Percentiles rank a stretch among this genome's conserved stretches.
phyloP scores from a whole-genome alignment of 2,329 filamentous ascomycete species.

The Periconia sp. region DNA sequence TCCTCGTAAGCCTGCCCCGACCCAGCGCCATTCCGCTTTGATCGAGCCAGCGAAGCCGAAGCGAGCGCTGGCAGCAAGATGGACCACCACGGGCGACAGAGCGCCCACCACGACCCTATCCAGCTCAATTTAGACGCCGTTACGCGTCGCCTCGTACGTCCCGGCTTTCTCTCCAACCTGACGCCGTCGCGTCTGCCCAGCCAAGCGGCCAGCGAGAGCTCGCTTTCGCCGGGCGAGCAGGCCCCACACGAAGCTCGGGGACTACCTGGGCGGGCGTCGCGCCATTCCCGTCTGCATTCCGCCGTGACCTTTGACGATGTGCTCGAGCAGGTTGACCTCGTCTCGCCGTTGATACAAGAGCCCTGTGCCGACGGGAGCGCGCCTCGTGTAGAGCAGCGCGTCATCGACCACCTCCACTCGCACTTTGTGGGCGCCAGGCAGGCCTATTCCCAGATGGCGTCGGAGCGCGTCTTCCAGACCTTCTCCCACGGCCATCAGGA shows the following conservation, averaged over 20 bases:
- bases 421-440: slow-evolving; percentile 35
- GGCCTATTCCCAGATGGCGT: slow-evolving; percentile 43
- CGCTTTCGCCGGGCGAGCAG: slow-evolving; percentile 25
- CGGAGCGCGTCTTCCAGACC: slow-evolving; percentile 56
- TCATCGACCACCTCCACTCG: slow-evolving; percentile 33
- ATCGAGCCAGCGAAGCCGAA: too few relatives aligned
- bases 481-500: slow-evolving; percentile 79
- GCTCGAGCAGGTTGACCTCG: slow-evolving; percentile 38
- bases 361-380: slow-evolving; percentile 38
- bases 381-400: slow-evolving; percentile 29
- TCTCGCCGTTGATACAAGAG: slow-evolving; percentile 42
- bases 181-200: slow-evolving; percentile 45
- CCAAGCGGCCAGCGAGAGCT: slow-evolving; percentile 46
- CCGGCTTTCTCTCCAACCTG: slow-evolving; percentile 41
- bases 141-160: slow-evolving; percentile 37
- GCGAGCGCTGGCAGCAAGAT: slow-evolving; percentile 36
- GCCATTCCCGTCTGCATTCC: slow-evolving; percentile 41
- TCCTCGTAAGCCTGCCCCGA: too few relatives aligned
- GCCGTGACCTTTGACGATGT: slow-evolving; percentile 35
- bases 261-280: slow-evolving; percentile 33
- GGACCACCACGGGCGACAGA: slow-evolving; percentile 26
- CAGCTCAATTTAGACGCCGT: slow-evolving; percentile 42
- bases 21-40: too few relatives aligned
- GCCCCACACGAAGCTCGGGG: slow-evolving; percentile 40
- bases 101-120: slow-evolving; percentile 34